phyloP scores from a whole-genome alignment of 306 rosid genomes.

The Pyrus communis region DNA sequence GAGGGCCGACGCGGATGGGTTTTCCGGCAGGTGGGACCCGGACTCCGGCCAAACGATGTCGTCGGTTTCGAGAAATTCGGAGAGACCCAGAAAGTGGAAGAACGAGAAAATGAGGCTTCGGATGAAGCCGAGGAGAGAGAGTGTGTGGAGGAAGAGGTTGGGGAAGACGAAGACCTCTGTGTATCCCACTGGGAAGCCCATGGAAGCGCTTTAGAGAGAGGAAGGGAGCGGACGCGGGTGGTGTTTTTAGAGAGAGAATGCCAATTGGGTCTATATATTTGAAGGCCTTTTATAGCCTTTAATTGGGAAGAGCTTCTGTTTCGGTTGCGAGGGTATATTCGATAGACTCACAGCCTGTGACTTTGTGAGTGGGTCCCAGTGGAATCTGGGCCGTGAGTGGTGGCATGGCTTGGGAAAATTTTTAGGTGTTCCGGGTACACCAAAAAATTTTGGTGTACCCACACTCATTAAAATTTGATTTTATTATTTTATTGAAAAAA shows the following conservation, averaged over 20 bases:
- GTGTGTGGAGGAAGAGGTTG: slow-evolving; percentile 46
- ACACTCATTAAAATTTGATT: too few species aligned
- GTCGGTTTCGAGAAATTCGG: slow-evolving; percentile 59
- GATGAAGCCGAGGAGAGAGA: slow-evolving; percentile 54
- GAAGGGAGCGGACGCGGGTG: not conserved
- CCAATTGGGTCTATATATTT: not conserved
- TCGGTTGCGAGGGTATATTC: not conserved
- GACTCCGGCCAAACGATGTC: slow-evolving; percentile 34
- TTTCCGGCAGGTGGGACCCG: slow-evolving; percentile 5
- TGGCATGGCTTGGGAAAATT: not conserved
- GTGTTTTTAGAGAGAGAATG: not conserved
- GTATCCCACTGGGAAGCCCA: slow-evolving; percentile 86
- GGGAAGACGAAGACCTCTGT: slow-evolving; percentile 57
- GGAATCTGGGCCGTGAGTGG: not conserved
- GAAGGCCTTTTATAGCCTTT: not conserved
- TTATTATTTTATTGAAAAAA: too few species aligned
- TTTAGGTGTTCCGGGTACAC: too few species aligned
- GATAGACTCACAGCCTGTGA: not conserved
- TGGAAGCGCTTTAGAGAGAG: slow-evolving; percentile 19
- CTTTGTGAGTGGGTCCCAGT: not conserved
- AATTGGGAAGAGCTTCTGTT: slow-evolving; percentile 14
- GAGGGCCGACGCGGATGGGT: slow-evolving; percentile 47
- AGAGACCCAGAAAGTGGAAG: slow-evolving; percentile 54
- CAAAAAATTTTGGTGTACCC: too few species aligned
- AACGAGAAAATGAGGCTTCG: slow-evolving; percentile 43